phyloP scores from a whole-genome alignment of 225 moss, liverwort and hornwort genomes.

The Straminergon stramineum region DNA sequence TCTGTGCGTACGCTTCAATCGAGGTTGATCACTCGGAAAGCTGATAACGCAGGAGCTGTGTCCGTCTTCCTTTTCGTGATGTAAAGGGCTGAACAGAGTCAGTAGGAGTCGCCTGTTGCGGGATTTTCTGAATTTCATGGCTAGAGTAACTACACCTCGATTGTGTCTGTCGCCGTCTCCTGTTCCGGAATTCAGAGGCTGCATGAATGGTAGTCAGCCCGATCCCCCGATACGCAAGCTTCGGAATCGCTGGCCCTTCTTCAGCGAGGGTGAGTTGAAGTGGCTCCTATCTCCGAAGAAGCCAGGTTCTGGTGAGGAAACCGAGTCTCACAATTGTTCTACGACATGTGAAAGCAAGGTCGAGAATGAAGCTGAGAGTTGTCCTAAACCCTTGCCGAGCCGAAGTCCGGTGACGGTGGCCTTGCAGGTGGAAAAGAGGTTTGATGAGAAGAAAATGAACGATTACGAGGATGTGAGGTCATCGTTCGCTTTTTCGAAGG shows the following conservation, averaged over 20 bases:
- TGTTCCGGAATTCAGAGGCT: neutral
- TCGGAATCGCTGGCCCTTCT: conserved; percentile 50
- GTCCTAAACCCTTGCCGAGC: conserved; percentile 2
- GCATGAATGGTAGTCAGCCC: conserved; percentile 25
- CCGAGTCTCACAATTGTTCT: neutral
- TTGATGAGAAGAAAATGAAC: neutral
- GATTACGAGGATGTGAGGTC: neutral
- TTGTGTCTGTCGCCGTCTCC: conserved; percentile 5
- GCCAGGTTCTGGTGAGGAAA: conserved; percentile 14
- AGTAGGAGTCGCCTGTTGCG: neutral
- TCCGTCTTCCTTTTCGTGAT: neutral
- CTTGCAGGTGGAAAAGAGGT: neutral
- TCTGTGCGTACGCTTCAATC: neutral
- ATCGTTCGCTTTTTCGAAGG: conserved; percentile 21
- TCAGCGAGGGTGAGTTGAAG: conserved; percentile 52
- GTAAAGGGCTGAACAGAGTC: neutral
- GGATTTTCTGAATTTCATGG: neutral
- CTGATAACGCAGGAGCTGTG: neutral
- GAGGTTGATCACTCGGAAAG: neutral
- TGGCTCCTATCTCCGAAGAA: conserved; percentile 55
- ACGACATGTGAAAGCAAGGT: neutral
- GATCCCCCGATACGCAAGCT: conserved; percentile 49
- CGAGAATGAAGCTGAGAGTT: neutral
- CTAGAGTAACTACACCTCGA: conserved; percentile 11
- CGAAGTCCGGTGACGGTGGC: conserved; percentile 21